phyloP scores from a whole-genome alignment of 73 alveolate genomes.

The Diophrys appendiculata region DNA sequence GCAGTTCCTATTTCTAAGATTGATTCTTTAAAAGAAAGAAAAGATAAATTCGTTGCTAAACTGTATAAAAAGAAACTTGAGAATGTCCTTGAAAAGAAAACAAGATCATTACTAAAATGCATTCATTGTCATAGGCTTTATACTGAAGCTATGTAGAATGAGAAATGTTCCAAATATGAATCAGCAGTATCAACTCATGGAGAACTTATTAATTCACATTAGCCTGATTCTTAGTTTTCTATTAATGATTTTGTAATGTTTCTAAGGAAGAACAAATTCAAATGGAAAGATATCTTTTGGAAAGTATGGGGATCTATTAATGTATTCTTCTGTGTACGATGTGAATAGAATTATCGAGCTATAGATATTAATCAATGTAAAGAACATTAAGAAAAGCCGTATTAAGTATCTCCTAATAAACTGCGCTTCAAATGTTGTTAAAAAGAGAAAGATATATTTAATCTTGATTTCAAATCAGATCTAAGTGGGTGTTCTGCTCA shows the following conservation, averaged over 20 bases:
- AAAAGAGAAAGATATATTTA: too few species aligned
- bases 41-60: constrained; percentile 61
- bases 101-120: constrained; percentile 44
- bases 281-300: constrained; percentile 62
- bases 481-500: too few species aligned
- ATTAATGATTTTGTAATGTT: constrained; percentile 23
- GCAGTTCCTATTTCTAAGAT: constrained; percentile 31
- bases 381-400: too few species aligned
- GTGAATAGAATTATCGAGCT: background rate
- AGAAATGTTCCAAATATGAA: background rate
- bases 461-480: too few species aligned
- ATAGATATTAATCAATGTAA: background rate
- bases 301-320: constrained; percentile 46
- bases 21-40: constrained; percentile 50
- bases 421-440: too few species aligned
- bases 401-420: too few species aligned
- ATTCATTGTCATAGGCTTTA: constrained; percentile 53
- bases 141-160: constrained; percentile 55
- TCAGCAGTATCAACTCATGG: constrained; percentile 30
- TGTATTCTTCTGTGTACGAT: constrained; percentile 29
- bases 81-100: constrained; percentile 58
- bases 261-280: constrained; percentile 6
- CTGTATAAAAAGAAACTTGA: constrained; percentile 72
- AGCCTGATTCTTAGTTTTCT: constrained; percentile 57
- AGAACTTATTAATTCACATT: constrained; percentile 62